Evolutionary conservation across 2,329 filamentous ascomycete genomes (phyloP), one percentile per base, ranked within the genome.

Genomic region (Chaetothyriales sp.): DNA sequence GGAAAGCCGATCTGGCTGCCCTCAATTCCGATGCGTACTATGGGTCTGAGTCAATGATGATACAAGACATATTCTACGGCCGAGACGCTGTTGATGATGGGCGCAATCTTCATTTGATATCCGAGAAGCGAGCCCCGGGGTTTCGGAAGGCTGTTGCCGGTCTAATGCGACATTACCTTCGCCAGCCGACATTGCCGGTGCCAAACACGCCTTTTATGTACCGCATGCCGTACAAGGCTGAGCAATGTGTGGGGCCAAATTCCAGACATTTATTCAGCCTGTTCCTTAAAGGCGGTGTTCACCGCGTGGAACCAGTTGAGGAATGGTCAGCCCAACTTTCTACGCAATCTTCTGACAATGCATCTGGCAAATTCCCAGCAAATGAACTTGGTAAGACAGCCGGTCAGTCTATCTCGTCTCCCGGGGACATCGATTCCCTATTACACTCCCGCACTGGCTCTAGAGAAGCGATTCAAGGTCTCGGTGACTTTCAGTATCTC

Each of bases 51-150:
- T 65, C 64, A 28, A 51, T 71, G n/a, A 57, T 62, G 20, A 60
- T 68, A 4, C 64, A 70, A 47, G 62, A 68, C 47, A 51, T 75
- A 4, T 75, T 75, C 58, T 74, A 73, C 52, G 54, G 66, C 51
- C 58, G 64, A 47, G 51, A 66, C 5, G 37, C 58, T 7, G 47
- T 54, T 25, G 57, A 57, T 20, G 62, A 65, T 28, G 54, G 62
- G 10, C 58, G 56, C n/a, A 53, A 63, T n/a, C 60, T 63, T 51
- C 49, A 64, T 63, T 53, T 51, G 59, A 18, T 33, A 33, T 33
- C 29, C 7, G 8, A 33, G 10, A 9, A 33, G 29, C 29, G 10
- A 33, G 29, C 13, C 15, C 1, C 33, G 15, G 33, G 33, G 10
- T 5, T 15, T 15, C 33, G 48, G 43, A 47, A 46, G 15, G 33